Conservation (phyloP, 306 rosid genomes). For the Hippophae rhamnoides region DNA sequence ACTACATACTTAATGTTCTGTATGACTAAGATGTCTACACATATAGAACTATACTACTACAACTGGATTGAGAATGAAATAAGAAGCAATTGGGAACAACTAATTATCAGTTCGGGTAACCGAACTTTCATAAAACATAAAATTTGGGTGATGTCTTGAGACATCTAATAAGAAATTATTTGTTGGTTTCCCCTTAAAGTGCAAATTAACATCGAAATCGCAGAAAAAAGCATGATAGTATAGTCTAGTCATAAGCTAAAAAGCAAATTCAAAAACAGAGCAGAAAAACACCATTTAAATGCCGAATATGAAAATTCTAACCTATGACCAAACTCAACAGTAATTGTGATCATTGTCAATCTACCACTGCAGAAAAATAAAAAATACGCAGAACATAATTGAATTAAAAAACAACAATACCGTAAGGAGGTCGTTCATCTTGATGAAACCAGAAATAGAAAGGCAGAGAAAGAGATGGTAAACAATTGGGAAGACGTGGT, state of each 20-base stretch:
- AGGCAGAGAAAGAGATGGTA: conserved; percentile 1
- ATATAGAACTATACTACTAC: too few species aligned
- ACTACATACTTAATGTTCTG: too few species aligned
- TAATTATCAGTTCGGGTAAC: too few species aligned
- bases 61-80: too few species aligned
- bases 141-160: too few species aligned
- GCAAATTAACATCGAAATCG: neutral
- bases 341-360: too few species aligned
- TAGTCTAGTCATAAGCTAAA: neutral
- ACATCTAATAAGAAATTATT: too few species aligned
- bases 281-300: conserved; percentile 13
- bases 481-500: conserved; percentile 4
- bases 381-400: neutral
- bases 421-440: conserved; percentile 88
- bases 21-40: too few species aligned
- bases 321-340: too few species aligned
- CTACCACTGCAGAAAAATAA: neutral
- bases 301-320: conserved; percentile 1
- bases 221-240: neutral
- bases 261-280: neutral
- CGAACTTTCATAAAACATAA: too few species aligned
- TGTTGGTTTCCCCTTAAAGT: too few species aligned
- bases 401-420: conserved; percentile 28
- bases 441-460: conserved; percentile 20
- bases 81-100: too few species aligned